Percentiles rank a stretch among this genome's conserved stretches.
Conservation (phyloP, 78 protist genomes). For the Polysphondylium violaceum region DNA sequence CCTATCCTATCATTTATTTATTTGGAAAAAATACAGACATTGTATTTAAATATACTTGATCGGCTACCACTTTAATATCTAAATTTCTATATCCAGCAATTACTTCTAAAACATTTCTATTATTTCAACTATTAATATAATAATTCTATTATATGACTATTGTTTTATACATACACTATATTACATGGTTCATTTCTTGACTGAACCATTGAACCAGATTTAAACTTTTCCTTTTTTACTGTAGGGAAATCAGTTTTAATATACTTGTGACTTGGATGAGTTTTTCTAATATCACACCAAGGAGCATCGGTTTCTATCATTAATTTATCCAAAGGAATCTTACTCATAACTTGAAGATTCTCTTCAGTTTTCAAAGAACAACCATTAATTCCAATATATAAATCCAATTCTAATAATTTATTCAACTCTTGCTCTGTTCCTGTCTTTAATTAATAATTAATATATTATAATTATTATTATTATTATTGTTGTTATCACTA, state of each 20-base stretch:
- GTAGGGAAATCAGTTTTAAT: slow-evolving; percentile 64
- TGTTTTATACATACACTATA: slow-evolving; percentile 24
- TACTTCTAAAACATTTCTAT: slow-evolving; percentile 72
- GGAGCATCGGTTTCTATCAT: slow-evolving; percentile 85
- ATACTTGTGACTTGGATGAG: slow-evolving; percentile 62
- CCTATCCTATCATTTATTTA: too few species aligned
- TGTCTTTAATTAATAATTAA: neutral
- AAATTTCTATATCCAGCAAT: slow-evolving; percentile 46
- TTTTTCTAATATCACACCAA: slow-evolving; percentile 79
- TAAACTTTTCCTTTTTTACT: slow-evolving; percentile 60
- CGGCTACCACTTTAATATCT: slow-evolving; percentile 3
- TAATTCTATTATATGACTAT: neutral
- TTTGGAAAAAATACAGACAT: slow-evolving; percentile 15
- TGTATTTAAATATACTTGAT: slow-evolving; percentile 10
- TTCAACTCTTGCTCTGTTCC: slow-evolving; percentile 54
- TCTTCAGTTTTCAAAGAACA: slow-evolving; percentile 84
- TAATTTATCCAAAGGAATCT: slow-evolving; percentile 67
- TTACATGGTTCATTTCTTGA: slow-evolving; percentile 81
- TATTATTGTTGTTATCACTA: neutral
- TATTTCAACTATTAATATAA: neutral
- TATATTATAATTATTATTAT: neutral
- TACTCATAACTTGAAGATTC: slow-evolving; percentile 43
- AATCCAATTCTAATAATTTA: slow-evolving; percentile 36
- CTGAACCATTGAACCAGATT: slow-evolving; percentile 55
- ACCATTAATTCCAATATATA: slow-evolving; percentile 82